These are phyloP conservation scores for Nakaseomyces bracarensis DNA, from an alignment of 1,139 yeast species.

Conservation along the genomic window DNA sequence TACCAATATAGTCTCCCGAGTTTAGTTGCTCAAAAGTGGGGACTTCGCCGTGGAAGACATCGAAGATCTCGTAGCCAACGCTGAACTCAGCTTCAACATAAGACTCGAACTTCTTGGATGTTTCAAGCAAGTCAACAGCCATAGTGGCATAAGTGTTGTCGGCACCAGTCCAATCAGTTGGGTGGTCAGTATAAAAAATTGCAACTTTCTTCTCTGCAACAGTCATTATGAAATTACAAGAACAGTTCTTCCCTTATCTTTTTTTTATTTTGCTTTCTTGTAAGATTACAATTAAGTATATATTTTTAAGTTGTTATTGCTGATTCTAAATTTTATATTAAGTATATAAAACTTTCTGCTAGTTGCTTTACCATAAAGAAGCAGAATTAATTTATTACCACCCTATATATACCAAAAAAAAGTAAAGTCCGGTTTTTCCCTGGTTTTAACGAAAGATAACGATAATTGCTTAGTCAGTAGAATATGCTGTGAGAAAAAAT, in stretches of 20 bases:
- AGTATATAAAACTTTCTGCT: too few species aligned
- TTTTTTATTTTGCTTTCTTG: too few species aligned
- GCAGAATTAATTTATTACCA: too few species aligned
- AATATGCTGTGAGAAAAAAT: too few species aligned
- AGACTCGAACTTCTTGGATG: slow-evolving; percentile 11
- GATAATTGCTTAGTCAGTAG: slow-evolving; percentile 3
- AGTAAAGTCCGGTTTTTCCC: too few species aligned
- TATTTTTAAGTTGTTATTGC: too few species aligned
- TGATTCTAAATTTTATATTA: too few species aligned
- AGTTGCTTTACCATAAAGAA: too few species aligned
- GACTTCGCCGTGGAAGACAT: slow-evolving; percentile 21
- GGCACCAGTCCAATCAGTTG: slow-evolving; percentile 19
- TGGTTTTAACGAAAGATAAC: not conserved
- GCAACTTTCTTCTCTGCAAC: slow-evolving; percentile 16
- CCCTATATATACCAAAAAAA: too few species aligned
- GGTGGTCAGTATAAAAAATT: slow-evolving; percentile 26
- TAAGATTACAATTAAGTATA: too few species aligned
- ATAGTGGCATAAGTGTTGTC: slow-evolving; percentile 25
- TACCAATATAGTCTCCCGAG: slow-evolving; percentile 25
- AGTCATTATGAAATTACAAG: slow-evolving; percentile 4
- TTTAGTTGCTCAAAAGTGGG: slow-evolving; percentile 19
- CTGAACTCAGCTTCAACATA: slow-evolving; percentile 9
- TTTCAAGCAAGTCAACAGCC: slow-evolving; percentile 19
- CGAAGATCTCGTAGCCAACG: slow-evolving; percentile 18
- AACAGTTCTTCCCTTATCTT: too few species aligned